Conservation (phyloP, 78 protist genomes). For the Dictyostelium firmibasis region DNA sequence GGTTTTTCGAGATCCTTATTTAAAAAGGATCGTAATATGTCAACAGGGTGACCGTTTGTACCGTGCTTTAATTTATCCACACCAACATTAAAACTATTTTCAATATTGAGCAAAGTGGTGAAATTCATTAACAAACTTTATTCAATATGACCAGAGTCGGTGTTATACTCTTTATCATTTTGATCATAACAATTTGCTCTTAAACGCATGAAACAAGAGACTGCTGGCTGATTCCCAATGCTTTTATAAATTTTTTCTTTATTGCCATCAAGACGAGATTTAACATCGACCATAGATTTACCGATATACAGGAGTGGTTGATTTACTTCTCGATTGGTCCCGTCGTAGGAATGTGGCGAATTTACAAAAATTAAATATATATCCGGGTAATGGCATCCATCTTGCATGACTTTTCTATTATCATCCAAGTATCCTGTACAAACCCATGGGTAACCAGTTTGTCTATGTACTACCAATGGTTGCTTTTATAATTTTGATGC, state of each 20-base stretch:
- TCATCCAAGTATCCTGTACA: neutral
- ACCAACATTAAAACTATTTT: neutral
- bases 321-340: neutral
- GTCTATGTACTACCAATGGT: neutral
- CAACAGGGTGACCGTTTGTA: neutral
- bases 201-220: conserved; percentile 2
- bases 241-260: neutral
- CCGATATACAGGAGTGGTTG: neutral
- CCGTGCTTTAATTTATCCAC: neutral
- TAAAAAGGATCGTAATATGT: neutral
- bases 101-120: neutral
- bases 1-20: neutral
- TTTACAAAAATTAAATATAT: neutral
- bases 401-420: neutral
- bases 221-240: neutral
- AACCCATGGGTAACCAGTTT: conserved; percentile 3
- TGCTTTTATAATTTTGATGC: neutral
- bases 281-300: neutral
- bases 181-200: neutral
- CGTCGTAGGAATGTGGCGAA: neutral
- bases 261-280: neutral
- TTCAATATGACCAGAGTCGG: neutral
- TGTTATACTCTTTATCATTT: neutral
- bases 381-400: neutral
- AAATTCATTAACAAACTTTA: neutral